phyloP scores from a whole-genome alignment of 805 yeast species.

The Blastobotrys mokoenaii region DNA sequence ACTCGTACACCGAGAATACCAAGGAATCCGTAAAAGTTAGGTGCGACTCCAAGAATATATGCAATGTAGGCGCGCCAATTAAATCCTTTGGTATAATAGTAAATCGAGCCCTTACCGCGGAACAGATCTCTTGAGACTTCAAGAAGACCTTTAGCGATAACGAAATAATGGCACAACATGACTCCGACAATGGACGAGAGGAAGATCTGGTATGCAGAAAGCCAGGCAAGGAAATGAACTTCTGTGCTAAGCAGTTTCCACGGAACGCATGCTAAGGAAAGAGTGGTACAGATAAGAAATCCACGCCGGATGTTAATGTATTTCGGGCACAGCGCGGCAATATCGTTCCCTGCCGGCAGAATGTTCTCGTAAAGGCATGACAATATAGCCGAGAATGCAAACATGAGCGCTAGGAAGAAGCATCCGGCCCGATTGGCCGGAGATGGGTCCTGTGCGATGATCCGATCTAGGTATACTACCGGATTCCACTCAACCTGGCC shows the following conservation, averaged over 20 bases:
- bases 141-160: slow-evolving; percentile 9
- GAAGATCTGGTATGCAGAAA: slow-evolving; percentile 14
- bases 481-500: slow-evolving; percentile 3
- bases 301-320: slow-evolving; percentile 37
- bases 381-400: slow-evolving; percentile 9
- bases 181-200: slow-evolving; percentile 12
- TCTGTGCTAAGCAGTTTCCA: slow-evolving; percentile 14
- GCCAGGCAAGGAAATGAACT: slow-evolving; percentile 8
- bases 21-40: slow-evolving; percentile 13
- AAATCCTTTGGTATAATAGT: slow-evolving; percentile 10
- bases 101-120: slow-evolving; percentile 1
- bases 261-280: slow-evolving; percentile 16
- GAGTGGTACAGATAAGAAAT: slow-evolving; percentile 29
- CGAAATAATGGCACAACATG: slow-evolving; percentile 12
- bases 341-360: slow-evolving; percentile 41
- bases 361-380: slow-evolving; percentile 33
- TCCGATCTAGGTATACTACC: slow-evolving; percentile 6
- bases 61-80: slow-evolving; percentile 11
- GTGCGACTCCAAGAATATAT: slow-evolving; percentile 7
- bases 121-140: slow-evolving; percentile 6
- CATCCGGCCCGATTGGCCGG: slow-evolving; percentile 10
- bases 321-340: slow-evolving; percentile 39
- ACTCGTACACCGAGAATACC: slow-evolving; percentile 8
- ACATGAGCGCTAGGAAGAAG: slow-evolving; percentile 9
- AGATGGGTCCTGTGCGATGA: slow-evolving; percentile 5